Base-by-base conservation (phyloP, 345 rosid genomes). In the Fremontodendron californicum region DNA sequence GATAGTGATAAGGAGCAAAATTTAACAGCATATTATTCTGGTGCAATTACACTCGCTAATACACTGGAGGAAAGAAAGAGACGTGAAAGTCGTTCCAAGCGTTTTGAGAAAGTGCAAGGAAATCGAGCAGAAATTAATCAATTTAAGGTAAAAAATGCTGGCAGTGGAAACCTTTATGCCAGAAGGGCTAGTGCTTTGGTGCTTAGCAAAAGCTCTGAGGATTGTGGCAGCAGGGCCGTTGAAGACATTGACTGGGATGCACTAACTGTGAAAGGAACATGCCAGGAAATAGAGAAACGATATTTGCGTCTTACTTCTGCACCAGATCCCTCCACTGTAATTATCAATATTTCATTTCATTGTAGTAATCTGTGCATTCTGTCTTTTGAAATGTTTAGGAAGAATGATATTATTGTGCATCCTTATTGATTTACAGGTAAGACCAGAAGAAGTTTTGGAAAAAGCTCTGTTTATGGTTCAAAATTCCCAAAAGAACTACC, bases 171-270 rank as follows among this genome's bases (percentile, higher is more conserved):
- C 81, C 65, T 92, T 75, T 88, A 91, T 78, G 73, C 88, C 69
- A 88, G 91, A 89, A 91, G 93, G 86, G 90, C 94, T 43, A 85
- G 87, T 84, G 96, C 97, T 19, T 71, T 87, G 86, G 87, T 91
- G 78, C 89, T 90, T 81, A 84, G 93, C 86, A 87, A 87, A 85
- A 85, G 16, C 80, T 89, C 90, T 75, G 98, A 94, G 61, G 91
- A 89, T 80, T 84, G 88, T 84, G 93, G 88, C 84, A 87, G 88
- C 87, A 84, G 87, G 79, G 97, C 99, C 68, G 99, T 96, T 79
- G 99, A 96, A 89, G 99, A 96, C 86, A 92, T 96, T 77, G 98
- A 94, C 70, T 96, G 99, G 98, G 97, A 96, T 88, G 92, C 99
- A 51, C 83, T 92, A 18, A 96, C 98, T 78, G 95, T 96, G 66